Percentiles rank a stretch among this genome's conserved stretches.
Conservation (phyloP, 1,284 basidiomycete genomes). For the Sporisorium iseilematis-ciliati region DNA sequence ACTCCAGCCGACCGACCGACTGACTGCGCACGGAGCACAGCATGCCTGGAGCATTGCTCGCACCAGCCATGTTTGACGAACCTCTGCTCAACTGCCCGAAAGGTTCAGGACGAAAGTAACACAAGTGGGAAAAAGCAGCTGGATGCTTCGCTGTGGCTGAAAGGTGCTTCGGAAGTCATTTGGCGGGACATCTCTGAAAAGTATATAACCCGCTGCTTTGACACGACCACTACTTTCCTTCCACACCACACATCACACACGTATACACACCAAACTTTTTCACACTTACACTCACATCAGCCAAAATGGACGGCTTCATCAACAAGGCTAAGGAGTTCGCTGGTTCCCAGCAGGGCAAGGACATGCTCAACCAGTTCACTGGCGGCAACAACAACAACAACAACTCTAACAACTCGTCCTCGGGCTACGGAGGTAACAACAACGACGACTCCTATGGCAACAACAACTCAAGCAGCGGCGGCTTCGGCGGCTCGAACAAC, state of each 20-base stretch:
- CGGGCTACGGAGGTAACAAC: conserved; percentile 10
- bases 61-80: background rate
- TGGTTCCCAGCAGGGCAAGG: conserved; percentile 49
- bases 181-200: background rate
- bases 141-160: background rate
- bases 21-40: conserved; percentile 10
- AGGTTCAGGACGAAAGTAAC: background rate
- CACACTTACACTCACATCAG: too few relatives aligned
- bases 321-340: conserved; percentile 64
- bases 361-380: conserved; percentile 44
- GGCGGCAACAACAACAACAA: conserved; percentile 48
- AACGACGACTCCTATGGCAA: conserved; percentile 8
- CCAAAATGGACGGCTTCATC: conserved; percentile 59
- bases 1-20: background rate
- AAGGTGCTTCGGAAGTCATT: background rate
- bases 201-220: conserved; percentile 7
- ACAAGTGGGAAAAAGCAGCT: background rate
- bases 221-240: too few relatives aligned
- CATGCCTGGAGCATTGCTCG: background rate
- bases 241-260: background rate
- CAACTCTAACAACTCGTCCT: conserved; percentile 22
- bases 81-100: background rate
- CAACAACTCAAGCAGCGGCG: conserved; percentile 15
- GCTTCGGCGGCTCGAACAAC: too few relatives aligned
- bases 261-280: background rate